phyloP scores from a whole-genome alignment of 2,329 filamentous ascomycete species.

The Alternaria arbusti region DNA sequence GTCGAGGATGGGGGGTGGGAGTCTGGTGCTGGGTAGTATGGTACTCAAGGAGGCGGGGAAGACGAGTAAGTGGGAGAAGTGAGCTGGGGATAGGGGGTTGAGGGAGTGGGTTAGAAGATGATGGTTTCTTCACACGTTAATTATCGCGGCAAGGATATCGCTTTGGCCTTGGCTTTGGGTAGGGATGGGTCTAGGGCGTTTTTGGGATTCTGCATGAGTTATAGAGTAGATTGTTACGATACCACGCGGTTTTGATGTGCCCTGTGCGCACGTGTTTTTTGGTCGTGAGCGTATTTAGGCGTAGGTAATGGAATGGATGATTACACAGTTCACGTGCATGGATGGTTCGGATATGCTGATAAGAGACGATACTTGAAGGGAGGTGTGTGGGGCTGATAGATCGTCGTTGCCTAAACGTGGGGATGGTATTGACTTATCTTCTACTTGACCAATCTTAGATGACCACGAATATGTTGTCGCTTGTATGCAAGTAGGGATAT shows the following conservation, averaged over 20 bases:
- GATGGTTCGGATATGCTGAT: too few relatives aligned
- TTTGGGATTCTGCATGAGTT: slow-evolving; percentile 15
- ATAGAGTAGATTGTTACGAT: not conserved
- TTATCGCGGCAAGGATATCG: not conserved
- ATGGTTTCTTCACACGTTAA: not conserved
- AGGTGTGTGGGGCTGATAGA: not conserved
- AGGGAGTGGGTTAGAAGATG: not conserved
- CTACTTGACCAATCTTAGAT: not conserved
- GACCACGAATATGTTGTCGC: not conserved
- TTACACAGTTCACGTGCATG: not conserved
- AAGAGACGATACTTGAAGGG: too few relatives aligned
- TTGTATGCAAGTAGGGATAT: not conserved
- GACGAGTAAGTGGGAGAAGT: slow-evolving; percentile 12
- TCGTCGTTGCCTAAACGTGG: not conserved
- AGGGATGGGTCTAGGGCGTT: not conserved
- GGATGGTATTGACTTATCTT: not conserved
- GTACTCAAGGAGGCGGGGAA: slow-evolving; percentile 30
- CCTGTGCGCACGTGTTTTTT: not conserved
- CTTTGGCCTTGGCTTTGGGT: not conserved
- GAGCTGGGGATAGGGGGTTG: slow-evolving; percentile 3
- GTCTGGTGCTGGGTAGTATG: slow-evolving; percentile 41
- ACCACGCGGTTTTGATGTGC: not conserved
- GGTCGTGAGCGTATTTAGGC: not conserved
- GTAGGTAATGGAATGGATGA: not conserved
- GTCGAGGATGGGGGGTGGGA: slow-evolving; percentile 25